Evolutionary conservation across 768 basidiomycete species (phyloP), one percentile per base, ranked within the genome.

Genomic region (Sporobolomyces phaffii): DNA sequence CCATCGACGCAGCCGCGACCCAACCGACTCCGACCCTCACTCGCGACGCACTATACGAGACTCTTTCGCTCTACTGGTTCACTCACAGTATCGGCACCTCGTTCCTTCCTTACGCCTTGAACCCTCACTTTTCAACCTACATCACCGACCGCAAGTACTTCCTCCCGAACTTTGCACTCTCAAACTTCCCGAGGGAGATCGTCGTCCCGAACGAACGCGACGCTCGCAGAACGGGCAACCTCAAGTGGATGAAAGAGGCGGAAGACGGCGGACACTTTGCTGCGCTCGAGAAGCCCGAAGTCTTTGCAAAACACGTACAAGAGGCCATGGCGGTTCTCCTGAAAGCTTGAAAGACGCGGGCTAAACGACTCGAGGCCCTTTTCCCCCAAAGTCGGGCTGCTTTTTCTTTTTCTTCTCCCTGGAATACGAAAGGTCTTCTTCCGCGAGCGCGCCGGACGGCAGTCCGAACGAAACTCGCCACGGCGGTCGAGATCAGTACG

Each of bases 201-300:
- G 45, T 43, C 51, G n/a, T 51, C 24, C 60, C 62, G 33, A 44
- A 45, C 5, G 41, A 31, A 18, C 31, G 28, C 5, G 62, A 57
- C 33, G 58, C 38, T 0, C 24, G 5, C 1, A 33, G 52, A 26
- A 57, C 65, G 13, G 65, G 58, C 29, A 47, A 29, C 26, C 8
- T 66, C 14, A 28, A 26, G 24, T 66, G 69, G 64, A 11, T 15
- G 29, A 66, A 63, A 31, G 62, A 69, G 24, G 58, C 62, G 1
- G 52, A 64, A 1, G 62, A 66, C 7, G 69, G 69, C 11, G 70
- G 65, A 3, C 65, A 71, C 22, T 71, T 71, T 33, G 58, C 70
- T 0, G 51, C 62, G 48, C 26, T 67, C 44, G 70, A 71, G 44
- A 38, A 44, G 49, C 70, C 70, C 8, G n/a, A 51, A 14, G 43